phyloP scores from a whole-genome alignment of 1,284 basidiomycete genomes.

The Schizophyllum commune region DNA sequence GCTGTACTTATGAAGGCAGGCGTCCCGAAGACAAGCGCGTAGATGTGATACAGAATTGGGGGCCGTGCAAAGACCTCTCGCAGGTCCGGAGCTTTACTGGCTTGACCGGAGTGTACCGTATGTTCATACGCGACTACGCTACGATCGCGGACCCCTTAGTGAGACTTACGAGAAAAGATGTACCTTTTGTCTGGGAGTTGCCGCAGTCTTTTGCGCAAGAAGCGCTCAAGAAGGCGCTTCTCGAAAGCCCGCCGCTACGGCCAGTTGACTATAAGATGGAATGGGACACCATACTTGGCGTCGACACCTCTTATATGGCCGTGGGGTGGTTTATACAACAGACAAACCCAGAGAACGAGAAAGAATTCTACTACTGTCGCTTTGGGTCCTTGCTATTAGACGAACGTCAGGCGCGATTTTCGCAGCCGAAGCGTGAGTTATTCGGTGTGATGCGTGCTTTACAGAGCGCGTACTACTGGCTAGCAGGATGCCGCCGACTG shows the following conservation, averaged over 20 bases:
- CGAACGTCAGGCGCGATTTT: constrained; percentile 27
- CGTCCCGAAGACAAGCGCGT: constrained; percentile 15
- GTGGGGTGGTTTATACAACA: constrained; percentile 25
- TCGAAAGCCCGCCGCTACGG: constrained; percentile 12
- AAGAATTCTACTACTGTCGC: constrained; percentile 29
- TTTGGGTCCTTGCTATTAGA: too few relatives aligned
- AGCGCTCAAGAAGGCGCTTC: constrained; percentile 16
- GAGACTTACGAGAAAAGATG: constrained; percentile 14
- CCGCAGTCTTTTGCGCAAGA: constrained; percentile 14
- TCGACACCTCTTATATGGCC: too few relatives aligned
- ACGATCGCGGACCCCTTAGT: constrained; percentile 14
- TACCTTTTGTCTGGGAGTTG: constrained; percentile 13
- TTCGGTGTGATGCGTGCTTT: constrained; percentile 20
- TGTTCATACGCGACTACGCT: constrained; percentile 19
- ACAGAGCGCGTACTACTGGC: constrained; percentile 6
- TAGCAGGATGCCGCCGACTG: constrained; percentile 4
- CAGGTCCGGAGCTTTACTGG: constrained; percentile 23
- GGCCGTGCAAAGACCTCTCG: constrained; percentile 9
- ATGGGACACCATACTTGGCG: constrained; percentile 1
- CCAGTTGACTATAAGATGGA: constrained; percentile 8
- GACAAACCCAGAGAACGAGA: constrained; percentile 15
- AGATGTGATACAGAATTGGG: constrained; percentile 15
- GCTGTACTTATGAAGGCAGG: constrained; percentile 19
- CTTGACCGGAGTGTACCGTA: constrained; percentile 14
- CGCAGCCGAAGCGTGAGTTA: constrained; percentile 33